Evolutionary conservation across 1,284 basidiomycete genomes (phyloP), one percentile per base, ranked within the genome.

Genomic region (Rhizoctonia solani): DNA sequence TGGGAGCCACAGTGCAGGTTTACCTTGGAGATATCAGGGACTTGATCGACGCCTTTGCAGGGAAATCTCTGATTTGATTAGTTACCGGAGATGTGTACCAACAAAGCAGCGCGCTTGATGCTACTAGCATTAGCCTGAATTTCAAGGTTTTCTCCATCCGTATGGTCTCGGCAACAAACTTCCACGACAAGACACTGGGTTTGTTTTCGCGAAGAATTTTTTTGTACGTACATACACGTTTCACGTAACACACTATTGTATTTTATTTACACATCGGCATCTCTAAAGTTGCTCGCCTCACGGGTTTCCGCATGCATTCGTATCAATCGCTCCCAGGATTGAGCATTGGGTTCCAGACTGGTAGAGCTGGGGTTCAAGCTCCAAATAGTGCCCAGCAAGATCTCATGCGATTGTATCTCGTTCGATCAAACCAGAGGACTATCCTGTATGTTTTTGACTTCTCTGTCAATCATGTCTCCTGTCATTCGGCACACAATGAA

Each of bases 21-120:
- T n/a, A n/a, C 34, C 41, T 25, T 29, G 29, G 27, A 23, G 37
- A 37, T 21, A 49, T 59, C 56, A 59, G 44, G 56, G 27, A n/a
- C 56, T 59, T 59, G 56, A 59, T 59, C 56, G 56, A 59, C 56
- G 25, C 11, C 16, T 16, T 6, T 44, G 41, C 56, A 47, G 42
- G 56, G 30, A 59, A 49, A 44, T n/a, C 5, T 32, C 47, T 49
- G 56, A 59, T 59, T 44, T 27, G 55, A 46, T 58, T 32, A 49
- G 56, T 49, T 23, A 9, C 44, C 42, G 56, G 34, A 21, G 56
- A 59, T 32, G 42, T 50, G 41, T 44, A 34, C 11, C 32, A 34
- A 11, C 32, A 34, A 34, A 34, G 4, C 4, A 34, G 11, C 32
- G 32, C 32, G 32, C 32, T 34, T 34, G 32, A 34, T 34, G 32